Conservation (phyloP, 2,329 filamentous ascomycete species). For the Diaporthe ilicicola region DNA sequence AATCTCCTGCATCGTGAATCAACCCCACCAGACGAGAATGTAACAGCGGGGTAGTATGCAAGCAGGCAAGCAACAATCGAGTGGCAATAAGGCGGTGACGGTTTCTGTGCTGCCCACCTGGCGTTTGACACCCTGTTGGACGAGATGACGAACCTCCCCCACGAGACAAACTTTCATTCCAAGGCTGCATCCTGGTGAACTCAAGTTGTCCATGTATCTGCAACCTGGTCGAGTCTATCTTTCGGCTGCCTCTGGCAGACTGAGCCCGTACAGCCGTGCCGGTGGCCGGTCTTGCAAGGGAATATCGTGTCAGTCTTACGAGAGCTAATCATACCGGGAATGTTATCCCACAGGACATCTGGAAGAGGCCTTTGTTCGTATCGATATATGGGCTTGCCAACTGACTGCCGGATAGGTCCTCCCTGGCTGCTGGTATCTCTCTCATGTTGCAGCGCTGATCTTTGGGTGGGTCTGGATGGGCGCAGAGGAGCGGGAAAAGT, state of each 20-base stretch:
- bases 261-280: too few species aligned
- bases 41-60: conserved; percentile 11
- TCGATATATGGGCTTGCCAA: background rate
- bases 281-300: background rate
- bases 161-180: too few species aligned
- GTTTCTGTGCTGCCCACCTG: background rate
- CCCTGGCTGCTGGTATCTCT: background rate
- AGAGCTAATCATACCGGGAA: background rate
- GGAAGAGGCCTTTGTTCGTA: too few species aligned
- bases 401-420: too few species aligned
- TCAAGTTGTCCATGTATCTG: background rate
- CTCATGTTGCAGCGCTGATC: background rate
- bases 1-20: conserved; percentile 18
- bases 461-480: background rate
- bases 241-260: background rate
- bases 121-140: background rate
- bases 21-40: conserved; percentile 18
- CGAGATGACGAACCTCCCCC: background rate
- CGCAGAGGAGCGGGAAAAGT: background rate
- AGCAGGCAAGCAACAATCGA: background rate
- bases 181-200: background rate
- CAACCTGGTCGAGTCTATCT: background rate
- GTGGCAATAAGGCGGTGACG: background rate
- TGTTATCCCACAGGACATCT: background rate
- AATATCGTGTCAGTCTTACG: background rate